Evolutionary conservation across 2,329 filamentous ascomycete species (phyloP).

Genomic region (Penicillium paneum): DNA sequence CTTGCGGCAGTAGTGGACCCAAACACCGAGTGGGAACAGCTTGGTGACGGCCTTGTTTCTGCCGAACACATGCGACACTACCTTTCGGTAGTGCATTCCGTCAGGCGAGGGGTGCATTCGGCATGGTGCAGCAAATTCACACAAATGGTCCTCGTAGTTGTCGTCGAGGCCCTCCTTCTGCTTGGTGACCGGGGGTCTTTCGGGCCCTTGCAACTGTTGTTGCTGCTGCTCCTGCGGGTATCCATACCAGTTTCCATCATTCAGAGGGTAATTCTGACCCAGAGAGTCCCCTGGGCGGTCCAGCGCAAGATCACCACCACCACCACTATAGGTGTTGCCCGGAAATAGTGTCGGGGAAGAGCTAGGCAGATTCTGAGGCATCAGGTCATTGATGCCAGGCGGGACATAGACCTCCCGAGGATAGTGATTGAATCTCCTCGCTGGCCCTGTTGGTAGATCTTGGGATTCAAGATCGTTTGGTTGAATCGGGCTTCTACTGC

Average conservation of each 20-base stretch:
- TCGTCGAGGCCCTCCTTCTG: not conserved
- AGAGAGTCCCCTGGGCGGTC: not conserved
- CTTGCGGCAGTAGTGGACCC: constrained; percentile 76
- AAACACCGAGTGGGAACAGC: constrained; percentile 64
- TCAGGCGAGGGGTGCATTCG: constrained; percentile 21
- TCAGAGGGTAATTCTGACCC: not conserved
- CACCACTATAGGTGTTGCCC: not conserved
- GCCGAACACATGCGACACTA: constrained; percentile 77
- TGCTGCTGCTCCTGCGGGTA: not conserved
- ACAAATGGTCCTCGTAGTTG: not conserved
- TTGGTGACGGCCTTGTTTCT: constrained; percentile 76
- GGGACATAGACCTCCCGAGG: not conserved
- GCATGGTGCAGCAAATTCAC: constrained; percentile 17
- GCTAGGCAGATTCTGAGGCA: not conserved
- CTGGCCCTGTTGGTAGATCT: not conserved
- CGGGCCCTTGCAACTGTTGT: not conserved
- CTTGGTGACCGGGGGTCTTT: not conserved
- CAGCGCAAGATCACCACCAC: not conserved
- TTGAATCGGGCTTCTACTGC: not conserved
- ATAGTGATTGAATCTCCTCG: not conserved
- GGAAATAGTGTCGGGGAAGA: not conserved
- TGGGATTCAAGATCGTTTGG: no score
- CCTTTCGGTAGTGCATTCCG: constrained; percentile 61
- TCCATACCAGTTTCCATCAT: not conserved
- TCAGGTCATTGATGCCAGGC: not conserved